A percentile compares a stretch with the other conserved stretches of the same genome.
Conservation (phyloP, 345 rosid genomes). For the Populus nigra region DNA sequence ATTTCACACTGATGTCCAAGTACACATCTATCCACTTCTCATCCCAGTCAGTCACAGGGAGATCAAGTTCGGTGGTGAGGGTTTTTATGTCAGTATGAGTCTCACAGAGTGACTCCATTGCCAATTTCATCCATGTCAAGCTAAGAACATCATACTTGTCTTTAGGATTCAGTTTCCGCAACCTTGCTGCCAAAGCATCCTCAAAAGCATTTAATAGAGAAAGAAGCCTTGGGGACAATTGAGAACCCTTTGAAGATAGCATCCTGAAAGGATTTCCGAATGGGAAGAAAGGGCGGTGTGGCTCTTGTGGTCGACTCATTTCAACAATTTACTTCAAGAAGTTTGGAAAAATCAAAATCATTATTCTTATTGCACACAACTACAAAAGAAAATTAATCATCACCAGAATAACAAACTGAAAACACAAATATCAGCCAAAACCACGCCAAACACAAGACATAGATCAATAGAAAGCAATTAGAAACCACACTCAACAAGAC, state of each 20-base stretch:
- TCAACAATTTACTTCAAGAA: conserved; percentile 36
- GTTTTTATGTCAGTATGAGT: conserved; percentile 60
- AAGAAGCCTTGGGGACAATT: conserved; percentile 52
- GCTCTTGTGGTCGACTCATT: conserved; percentile 85
- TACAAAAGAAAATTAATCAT: background rate
- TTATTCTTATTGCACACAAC: background rate
- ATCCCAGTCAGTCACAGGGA: conserved; percentile 84
- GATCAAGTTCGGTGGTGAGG: conserved; percentile 70
- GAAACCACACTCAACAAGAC: background rate
- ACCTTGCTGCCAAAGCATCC: conserved; percentile 54
- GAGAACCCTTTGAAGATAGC: conserved; percentile 72
- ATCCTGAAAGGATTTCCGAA: conserved; percentile 86
- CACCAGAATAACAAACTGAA: no score
- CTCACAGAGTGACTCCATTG: conserved; percentile 73
- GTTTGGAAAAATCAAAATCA: background rate
- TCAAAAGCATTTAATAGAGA: conserved; percentile 57
- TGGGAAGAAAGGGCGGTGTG: conserved; percentile 65
- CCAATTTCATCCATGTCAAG: conserved; percentile 79
- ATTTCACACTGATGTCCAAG: conserved; percentile 77
- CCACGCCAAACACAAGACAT: background rate
- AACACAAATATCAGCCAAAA: background rate
- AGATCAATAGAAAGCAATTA: background rate
- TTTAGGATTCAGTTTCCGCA: conserved; percentile 60
- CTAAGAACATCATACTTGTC: conserved; percentile 59
- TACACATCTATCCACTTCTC: conserved; percentile 90